Conservation (phyloP, 768 basidiomycete species). For the Trametes meyenii region DNA sequence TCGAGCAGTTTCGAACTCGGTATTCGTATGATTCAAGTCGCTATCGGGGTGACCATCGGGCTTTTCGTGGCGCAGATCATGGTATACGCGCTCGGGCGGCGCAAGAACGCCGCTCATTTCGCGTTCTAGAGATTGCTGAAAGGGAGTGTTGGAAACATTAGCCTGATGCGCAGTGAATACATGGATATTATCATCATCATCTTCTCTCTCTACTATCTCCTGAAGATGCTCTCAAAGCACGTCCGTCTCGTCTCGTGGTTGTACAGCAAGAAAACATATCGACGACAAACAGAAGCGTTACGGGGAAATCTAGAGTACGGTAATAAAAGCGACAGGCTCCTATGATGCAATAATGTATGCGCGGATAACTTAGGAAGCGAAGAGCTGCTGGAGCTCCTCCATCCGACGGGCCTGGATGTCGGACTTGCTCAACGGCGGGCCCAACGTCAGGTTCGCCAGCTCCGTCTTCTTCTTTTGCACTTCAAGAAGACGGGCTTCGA, state of each 20-base stretch:
- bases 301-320: slow-evolving; percentile 7
- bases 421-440: slow-evolving; percentile 82
- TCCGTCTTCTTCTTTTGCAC: slow-evolving; percentile 95
- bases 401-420: slow-evolving; percentile 86
- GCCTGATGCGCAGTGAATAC: not conserved
- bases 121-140: slow-evolving; percentile 60
- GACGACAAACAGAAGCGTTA: slow-evolving; percentile 12
- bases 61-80: slow-evolving; percentile 80
- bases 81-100: slow-evolving; percentile 75
- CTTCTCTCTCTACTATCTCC: not conserved
- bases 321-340: slow-evolving; percentile 13
- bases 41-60: slow-evolving; percentile 84
- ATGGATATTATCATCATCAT: not conserved
- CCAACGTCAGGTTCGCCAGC: slow-evolving; percentile 92
- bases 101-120: slow-evolving; percentile 75
- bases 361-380: slow-evolving; percentile 39
- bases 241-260: not conserved
- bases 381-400: slow-evolving; percentile 84
- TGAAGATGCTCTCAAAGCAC: not conserved
- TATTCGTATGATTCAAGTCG: slow-evolving; percentile 81
- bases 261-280: slow-evolving; percentile 21
- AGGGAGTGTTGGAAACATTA: not conserved
- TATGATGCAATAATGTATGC: slow-evolving; percentile 20
- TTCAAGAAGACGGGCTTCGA: slow-evolving; percentile 89
- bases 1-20: slow-evolving; percentile 80